A percentile compares a stretch with the other conserved stretches of the same genome.
phyloP scores from a whole-genome alignment of 2,329 filamentous ascomycete species.

The Elsinoe ampelina region DNA sequence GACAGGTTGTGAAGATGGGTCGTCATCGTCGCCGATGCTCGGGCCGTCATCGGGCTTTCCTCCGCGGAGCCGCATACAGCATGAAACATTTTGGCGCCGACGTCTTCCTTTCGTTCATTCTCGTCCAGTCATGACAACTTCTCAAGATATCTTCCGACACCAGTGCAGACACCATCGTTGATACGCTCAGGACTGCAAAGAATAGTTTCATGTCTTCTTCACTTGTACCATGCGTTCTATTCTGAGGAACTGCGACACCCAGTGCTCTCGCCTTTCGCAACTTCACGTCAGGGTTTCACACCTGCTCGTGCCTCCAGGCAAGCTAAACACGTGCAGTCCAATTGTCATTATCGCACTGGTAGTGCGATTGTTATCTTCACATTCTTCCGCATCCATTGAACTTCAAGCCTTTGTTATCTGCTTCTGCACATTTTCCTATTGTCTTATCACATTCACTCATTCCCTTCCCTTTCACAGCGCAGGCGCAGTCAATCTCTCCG shows the following conservation, averaged over 20 bases:
- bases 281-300: neutral
- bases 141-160: neutral
- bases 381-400: neutral
- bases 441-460: neutral
- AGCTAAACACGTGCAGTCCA: neutral
- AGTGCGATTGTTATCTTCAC: neutral
- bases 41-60: neutral
- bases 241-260: neutral
- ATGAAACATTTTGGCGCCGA: neutral
- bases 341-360: neutral
- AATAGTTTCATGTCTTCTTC: neutral
- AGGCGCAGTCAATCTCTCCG: neutral
- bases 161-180: neutral
- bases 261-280: neutral
- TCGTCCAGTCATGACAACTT: neutral
- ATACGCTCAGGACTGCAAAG: neutral
- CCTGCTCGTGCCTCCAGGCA: neutral
- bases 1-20: no score
- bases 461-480: neutral
- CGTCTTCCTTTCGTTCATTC: neutral
- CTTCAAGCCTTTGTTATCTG: neutral
- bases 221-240: neutral
- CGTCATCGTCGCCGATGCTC: neutral
- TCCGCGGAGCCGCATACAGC: neutral
- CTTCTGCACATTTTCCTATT: neutral